Base-by-base conservation (phyloP, 139 green algal genomes). In the Ulvella scutata region DNA sequence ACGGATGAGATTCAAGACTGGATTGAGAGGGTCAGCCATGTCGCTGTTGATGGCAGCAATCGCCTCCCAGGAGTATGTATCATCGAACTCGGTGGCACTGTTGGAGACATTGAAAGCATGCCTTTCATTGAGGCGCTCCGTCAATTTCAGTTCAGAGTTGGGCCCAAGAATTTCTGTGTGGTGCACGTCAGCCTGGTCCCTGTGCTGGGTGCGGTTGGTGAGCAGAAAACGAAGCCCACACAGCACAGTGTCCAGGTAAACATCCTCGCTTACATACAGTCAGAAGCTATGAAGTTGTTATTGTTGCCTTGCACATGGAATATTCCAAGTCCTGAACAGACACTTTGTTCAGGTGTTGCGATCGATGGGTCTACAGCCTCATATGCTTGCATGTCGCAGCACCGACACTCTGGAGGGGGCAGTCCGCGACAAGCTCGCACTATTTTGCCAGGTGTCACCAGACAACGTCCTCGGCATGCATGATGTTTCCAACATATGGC, bases 151-250 rank as follows among this genome's bases (percentile, higher is more conserved):
- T 91, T 88, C 73, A 76, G 86, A 4, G 92, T 98, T 28, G 93
- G 93, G 9, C 35, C 79, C 2, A 74, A 78, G 67, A 95, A 95
- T 82, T 87, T 97, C 74, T 96, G 88, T 82, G 77, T 90, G 13
- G 87, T 98, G 62, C 95, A 99, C 77, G 94, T 99, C 31, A 92
- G 79, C 79, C 82, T 98, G 76, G 93, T 99, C 61, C 95, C 95
- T 0, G 90, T 98, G 20, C 92, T 99, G 38, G 94, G 95, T 29
- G 95, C 95, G 37, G 94, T 99, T 43, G 94, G 94, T 4, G 94
- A 97, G 89, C 94, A 99, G 88, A 99, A 99, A 82, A 99, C 94
- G 28, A 99, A 99, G 88, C 95, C 95, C 34, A 99, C 94, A 23
- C 95, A 99, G 86, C 95, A 99, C 85, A 93, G 83, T 38, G 94